Evolutionary conservation across 2,329 filamentous ascomycete species (phyloP).

Genomic region (Diaporthe ampelina): DNA sequence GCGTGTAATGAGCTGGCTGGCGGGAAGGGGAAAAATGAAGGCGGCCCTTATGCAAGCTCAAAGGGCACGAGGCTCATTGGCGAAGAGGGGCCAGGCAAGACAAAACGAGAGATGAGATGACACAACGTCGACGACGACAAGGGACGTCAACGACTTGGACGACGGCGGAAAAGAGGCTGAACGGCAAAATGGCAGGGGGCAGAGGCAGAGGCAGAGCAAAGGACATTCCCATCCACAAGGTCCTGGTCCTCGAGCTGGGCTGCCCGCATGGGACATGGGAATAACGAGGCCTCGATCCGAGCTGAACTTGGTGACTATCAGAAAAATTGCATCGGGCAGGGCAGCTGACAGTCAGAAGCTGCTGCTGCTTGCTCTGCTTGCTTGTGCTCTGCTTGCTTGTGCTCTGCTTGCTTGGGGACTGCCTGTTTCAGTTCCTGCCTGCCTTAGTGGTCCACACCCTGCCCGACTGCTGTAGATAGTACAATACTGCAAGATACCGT

Average conservation of each 20-base stretch:
- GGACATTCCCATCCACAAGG: too few species aligned
- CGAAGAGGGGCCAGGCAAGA: constrained; percentile 1
- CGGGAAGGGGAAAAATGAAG: not conserved
- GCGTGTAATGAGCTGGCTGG: constrained; percentile 30
- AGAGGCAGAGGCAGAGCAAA: too few species aligned
- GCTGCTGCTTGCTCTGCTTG: not conserved
- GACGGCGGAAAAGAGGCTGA: too few species aligned
- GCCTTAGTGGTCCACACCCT: not conserved
- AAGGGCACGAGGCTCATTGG: constrained; percentile 22
- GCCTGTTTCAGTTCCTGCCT: constrained; percentile 23
- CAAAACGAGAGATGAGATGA: not conserved
- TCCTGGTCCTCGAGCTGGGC: too few species aligned
- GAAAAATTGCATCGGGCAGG: not conserved
- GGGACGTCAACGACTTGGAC: not conserved
- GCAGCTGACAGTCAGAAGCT: constrained; percentile 8
- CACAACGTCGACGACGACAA: not conserved
- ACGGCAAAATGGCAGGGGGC: too few species aligned
- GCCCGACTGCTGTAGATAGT: not conserved
- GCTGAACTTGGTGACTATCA: not conserved
- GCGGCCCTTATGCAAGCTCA: constrained; percentile 50
- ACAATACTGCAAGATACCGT: not conserved
- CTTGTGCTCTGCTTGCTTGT: too few species aligned
- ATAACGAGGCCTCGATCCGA: constrained; percentile 1
- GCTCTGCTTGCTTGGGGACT: not conserved
- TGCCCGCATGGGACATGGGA: too few species aligned